A percentile compares a stretch with the other conserved stretches of the same genome.
Conservation (phyloP, 805 yeast species). For the Yamadazyma phyllophila region DNA sequence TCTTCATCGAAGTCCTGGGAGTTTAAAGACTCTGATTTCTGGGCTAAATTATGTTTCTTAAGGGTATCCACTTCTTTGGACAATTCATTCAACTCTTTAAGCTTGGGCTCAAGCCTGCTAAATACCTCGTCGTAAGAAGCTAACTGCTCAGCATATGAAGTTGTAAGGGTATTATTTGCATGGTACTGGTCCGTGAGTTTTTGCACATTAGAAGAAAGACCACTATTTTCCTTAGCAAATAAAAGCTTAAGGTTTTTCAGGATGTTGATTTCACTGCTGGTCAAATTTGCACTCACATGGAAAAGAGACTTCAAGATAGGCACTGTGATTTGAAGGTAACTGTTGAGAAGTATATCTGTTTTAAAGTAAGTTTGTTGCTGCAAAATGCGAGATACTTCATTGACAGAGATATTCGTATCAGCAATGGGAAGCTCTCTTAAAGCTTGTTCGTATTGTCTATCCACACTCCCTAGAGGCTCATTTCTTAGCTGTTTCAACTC, state of each 20-base stretch:
- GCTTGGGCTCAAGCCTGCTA: conserved; percentile 17
- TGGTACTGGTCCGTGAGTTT: conserved; percentile 15
- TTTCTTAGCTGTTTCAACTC: conserved; percentile 20
- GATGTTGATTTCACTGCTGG: conserved; percentile 25
- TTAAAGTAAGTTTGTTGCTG: conserved; percentile 18
- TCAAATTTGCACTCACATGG: conserved; percentile 23
- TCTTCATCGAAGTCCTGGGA: background rate
- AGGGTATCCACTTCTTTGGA: conserved; percentile 11
- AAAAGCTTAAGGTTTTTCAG: conserved; percentile 10
- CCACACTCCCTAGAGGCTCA: conserved; percentile 15
- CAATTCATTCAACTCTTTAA: conserved; percentile 16
- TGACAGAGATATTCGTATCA: background rate
- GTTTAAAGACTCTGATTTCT: background rate
- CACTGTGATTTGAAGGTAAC: conserved; percentile 24
- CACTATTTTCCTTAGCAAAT: conserved; percentile 8
- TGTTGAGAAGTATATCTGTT: conserved; percentile 23
- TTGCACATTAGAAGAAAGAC: conserved; percentile 14
- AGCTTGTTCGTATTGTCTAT: conserved; percentile 16
- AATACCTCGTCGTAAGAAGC: conserved; percentile 10
- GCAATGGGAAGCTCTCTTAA: conserved; percentile 5
- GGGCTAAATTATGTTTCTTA: background rate
- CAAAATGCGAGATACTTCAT: conserved; percentile 7
- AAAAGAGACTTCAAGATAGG: conserved; percentile 37
- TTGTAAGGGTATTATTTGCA: conserved; percentile 1
- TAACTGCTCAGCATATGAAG: conserved; percentile 2